These are phyloP conservation scores for Exobasidium rhododendri DNA, from an alignment of 1,284 basidiomycete species.

Conservation along the genomic window DNA sequence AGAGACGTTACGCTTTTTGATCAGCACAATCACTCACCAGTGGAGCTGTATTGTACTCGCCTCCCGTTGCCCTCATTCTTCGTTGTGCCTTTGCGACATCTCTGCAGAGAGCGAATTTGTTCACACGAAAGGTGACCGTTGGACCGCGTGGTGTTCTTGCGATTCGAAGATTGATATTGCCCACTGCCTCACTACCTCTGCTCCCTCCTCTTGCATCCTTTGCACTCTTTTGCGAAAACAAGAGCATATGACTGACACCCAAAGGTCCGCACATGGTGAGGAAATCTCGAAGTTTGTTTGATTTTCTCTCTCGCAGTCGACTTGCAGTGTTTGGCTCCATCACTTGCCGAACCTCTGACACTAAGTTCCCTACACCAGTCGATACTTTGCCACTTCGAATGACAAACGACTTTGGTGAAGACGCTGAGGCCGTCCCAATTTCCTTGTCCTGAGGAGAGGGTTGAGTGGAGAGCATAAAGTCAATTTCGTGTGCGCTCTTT, in stretches of 20 bases:
- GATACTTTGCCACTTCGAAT: conserved; percentile 94
- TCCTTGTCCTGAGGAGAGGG: conserved; percentile 27
- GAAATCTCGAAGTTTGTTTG: conserved; percentile 93
- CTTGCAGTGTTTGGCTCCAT: conserved; percentile 98
- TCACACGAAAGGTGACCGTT: conserved; percentile 86
- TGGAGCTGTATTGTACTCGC: conserved; percentile 78
- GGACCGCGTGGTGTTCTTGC: conserved; percentile 87
- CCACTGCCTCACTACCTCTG: conserved; percentile 61
- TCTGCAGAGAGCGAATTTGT: conserved; percentile 85
- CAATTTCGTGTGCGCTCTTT: neutral
- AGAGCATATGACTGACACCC: conserved; percentile 86
- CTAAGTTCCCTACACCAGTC: conserved; percentile 77
- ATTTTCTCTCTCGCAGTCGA: conserved; percentile 77
- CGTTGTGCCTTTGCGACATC: conserved; percentile 71
- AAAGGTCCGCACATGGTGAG: conserved; percentile 86
- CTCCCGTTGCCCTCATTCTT: conserved; percentile 69
- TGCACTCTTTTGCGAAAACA: conserved; percentile 61
- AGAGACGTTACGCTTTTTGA: neutral
- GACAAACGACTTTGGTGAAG: conserved; percentile 65
- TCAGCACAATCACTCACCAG: conserved; percentile 61
- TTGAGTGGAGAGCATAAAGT: neutral
- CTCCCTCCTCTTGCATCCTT: conserved; percentile 22
- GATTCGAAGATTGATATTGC: conserved; percentile 74
- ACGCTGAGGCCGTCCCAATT: conserved; percentile 15
- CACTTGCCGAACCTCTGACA: conserved; percentile 85